These are phyloP conservation scores for Cephaloascus fragrans DNA, from an alignment of 805 yeast species.

Conservation along the genomic window DNA sequence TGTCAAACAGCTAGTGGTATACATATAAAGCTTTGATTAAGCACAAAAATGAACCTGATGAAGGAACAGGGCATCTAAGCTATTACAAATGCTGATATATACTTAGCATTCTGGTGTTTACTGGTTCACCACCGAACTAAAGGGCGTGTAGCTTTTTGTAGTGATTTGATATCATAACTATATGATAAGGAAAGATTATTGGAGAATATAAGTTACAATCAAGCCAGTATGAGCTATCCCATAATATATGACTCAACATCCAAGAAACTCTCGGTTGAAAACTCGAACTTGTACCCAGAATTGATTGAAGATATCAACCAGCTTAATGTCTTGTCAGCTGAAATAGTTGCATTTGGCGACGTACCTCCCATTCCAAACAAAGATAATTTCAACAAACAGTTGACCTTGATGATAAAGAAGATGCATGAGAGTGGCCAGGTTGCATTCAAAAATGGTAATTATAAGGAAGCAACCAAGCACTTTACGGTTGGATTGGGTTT, in stretches of 20 bases:
- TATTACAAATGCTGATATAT: too few species aligned
- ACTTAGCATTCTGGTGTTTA: too few species aligned
- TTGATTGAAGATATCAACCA: conserved; percentile 31
- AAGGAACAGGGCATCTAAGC: too few species aligned
- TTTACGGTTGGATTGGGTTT: conserved; percentile 59
- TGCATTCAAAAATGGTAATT: conserved; percentile 44
- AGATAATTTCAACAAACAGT: conserved; percentile 44
- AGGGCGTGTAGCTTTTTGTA: too few species aligned
- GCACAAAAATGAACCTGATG: too few species aligned
- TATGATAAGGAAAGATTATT: too few species aligned
- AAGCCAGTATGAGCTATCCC: too few species aligned
- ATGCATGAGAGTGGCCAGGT: conserved; percentile 56
- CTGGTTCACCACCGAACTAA: too few species aligned
- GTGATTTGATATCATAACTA: too few species aligned
- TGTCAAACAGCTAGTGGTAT: too few species aligned
- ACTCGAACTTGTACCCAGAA: background rate
- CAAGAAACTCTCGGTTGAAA: conserved; percentile 15
- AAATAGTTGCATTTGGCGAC: conserved; percentile 30
- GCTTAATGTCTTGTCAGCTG: conserved; percentile 22
- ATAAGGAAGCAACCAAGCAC: conserved; percentile 53
- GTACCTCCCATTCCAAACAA: conserved; percentile 47
- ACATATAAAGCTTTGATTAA: too few species aligned
- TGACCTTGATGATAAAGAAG: conserved; percentile 51
- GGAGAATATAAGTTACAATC: too few species aligned
- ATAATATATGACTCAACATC: conserved; percentile 16